These are phyloP conservation scores for Lactarius sp. DNA, from an alignment of 768 basidiomycete species.

Conservation along the genomic window DNA sequence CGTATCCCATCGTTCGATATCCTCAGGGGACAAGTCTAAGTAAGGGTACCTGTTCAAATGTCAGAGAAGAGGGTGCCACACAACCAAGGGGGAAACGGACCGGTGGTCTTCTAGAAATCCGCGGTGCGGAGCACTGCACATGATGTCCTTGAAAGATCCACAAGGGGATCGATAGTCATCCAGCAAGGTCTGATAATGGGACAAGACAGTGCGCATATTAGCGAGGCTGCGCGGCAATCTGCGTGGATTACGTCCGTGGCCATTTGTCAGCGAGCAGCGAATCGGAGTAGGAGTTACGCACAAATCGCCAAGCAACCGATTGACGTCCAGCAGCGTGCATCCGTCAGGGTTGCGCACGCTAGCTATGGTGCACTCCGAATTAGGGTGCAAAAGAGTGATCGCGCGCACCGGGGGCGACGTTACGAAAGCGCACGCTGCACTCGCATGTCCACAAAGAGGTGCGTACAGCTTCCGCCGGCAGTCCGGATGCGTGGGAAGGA, in stretches of 20 bases:
- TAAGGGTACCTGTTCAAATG: constrained; percentile 20
- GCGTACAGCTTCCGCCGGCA: constrained; percentile 24
- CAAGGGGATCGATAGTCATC: constrained; percentile 16
- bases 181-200: constrained; percentile 24
- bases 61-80: constrained; percentile 1
- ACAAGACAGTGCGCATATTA: constrained; percentile 23
- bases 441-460: constrained; percentile 21
- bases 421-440: constrained; percentile 21
- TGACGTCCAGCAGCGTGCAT: constrained; percentile 25
- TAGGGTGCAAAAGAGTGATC: constrained; percentile 21
- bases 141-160: constrained; percentile 14
- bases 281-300: constrained; percentile 5
- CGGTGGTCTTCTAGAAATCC: constrained; percentile 25
- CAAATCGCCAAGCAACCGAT: constrained; percentile 26
- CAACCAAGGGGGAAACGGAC: constrained; percentile 5
- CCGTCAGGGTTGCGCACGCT: constrained; percentile 26
- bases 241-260: not conserved
- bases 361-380: constrained; percentile 17
- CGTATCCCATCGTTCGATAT: constrained; percentile 13
- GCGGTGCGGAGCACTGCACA: constrained; percentile 14
- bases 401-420: constrained; percentile 23
- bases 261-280: not conserved
- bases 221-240: constrained; percentile 22
- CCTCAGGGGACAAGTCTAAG: constrained; percentile 20
- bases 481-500: constrained; percentile 24